These are phyloP conservation scores for Cucumis cinereus DNA, from an alignment of 306 rosid genomes.

Conservation along the genomic window DNA sequence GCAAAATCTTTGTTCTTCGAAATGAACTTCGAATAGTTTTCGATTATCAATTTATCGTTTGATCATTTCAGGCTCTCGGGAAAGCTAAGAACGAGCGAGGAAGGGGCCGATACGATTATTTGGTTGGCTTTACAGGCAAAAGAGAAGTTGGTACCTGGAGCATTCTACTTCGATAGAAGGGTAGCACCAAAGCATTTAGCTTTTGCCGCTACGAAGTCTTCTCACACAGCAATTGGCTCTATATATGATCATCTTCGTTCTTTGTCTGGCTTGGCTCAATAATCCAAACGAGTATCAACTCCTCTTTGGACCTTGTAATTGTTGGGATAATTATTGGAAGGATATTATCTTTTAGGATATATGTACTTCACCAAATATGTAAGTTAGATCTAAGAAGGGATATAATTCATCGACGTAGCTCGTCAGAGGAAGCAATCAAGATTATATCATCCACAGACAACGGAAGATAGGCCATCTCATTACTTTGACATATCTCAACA, in stretches of 20 bases:
- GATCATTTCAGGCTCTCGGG: constrained; percentile 40
- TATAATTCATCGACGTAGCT: no score
- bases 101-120: constrained; percentile 77
- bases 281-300: background rate
- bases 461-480: no score
- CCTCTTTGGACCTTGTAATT: background rate
- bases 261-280: constrained; percentile 31
- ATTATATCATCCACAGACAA: no score
- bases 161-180: constrained; percentile 81
- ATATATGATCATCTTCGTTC: constrained; percentile 31
- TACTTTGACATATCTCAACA: no score
- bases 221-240: constrained; percentile 47
- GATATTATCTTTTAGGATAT: no score
- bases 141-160: constrained; percentile 58
- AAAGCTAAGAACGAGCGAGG: constrained; percentile 72
- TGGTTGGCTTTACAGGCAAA: constrained; percentile 79
- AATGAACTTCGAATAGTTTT: background rate
- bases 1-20: background rate
- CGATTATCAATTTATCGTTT: background rate
- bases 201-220: constrained; percentile 47
- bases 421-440: no score
- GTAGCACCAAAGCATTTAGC: constrained; percentile 70
- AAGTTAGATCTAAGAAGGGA: no score
- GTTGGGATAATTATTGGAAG: no score
- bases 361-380: no score